Evolutionary conservation across 805 yeast species (phyloP).

Genomic region (Novakomyces olei): DNA sequence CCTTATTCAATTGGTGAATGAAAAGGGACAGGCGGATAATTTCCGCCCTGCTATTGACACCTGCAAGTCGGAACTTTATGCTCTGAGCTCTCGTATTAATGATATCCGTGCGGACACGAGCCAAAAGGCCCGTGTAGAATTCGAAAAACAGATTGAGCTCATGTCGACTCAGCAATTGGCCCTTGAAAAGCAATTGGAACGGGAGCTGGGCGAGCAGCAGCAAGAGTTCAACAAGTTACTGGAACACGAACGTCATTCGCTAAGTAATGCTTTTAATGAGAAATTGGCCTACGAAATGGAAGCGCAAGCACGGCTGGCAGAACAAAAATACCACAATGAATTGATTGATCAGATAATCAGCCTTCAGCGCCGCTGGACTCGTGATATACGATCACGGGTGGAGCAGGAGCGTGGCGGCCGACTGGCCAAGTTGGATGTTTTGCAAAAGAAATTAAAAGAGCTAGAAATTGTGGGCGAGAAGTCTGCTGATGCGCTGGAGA

Average conservation of each 20-base stretch:
- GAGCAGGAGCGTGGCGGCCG: conserved; percentile 62
- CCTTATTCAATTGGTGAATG: neutral
- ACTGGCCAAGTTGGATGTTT: conserved; percentile 40
- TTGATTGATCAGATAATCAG: conserved; percentile 35
- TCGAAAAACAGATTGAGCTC: conserved; percentile 16
- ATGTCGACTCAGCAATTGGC: conserved; percentile 12
- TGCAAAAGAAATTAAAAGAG: conserved; percentile 34
- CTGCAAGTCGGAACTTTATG: neutral
- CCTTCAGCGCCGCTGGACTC: conserved; percentile 8
- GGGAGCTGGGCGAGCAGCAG: conserved; percentile 23
- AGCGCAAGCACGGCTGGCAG: conserved; percentile 45
- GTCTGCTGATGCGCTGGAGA: conserved; percentile 19
- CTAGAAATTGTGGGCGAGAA: conserved; percentile 23
- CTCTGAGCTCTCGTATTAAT: neutral
- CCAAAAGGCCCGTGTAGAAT: conserved; percentile 10
- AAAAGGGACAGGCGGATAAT: neutral
- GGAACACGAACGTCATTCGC: conserved; percentile 36
- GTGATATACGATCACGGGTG: conserved; percentile 16
- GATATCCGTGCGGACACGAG: conserved; percentile 6
- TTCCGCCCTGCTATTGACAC: neutral
- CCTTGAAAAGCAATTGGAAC: conserved; percentile 12
- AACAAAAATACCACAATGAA: conserved; percentile 45
- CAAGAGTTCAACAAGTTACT: conserved; percentile 23
- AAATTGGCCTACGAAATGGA: conserved; percentile 19
- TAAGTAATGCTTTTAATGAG: conserved; percentile 26